Evolutionary conservation across 179 eudicot genomes (phyloP).

Genomic region (Amaranthus tricolor): DNA sequence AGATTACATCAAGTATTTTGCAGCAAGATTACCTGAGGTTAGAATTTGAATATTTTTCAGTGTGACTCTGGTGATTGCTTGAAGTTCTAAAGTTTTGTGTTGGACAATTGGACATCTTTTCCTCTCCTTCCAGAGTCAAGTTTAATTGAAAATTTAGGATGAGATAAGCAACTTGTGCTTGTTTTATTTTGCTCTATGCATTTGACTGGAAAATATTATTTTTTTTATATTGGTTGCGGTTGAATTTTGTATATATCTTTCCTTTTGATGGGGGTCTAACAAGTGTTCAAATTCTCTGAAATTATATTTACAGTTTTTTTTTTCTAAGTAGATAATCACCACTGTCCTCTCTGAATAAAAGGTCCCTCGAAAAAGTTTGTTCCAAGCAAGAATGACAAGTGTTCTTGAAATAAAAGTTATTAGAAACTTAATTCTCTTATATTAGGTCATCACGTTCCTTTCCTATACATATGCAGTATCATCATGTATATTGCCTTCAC

Average conservation of each 20-base stretch:
- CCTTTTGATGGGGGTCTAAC: not conserved
- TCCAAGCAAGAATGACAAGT: not conserved
- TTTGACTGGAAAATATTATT: not conserved
- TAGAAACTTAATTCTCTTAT: not conserved
- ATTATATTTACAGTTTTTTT: not conserved
- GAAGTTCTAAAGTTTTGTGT: not conserved
- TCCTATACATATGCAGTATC: not conserved
- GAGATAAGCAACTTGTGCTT: not conserved
- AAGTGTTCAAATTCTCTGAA: not conserved
- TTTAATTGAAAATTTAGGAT: not conserved
- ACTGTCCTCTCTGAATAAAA: not conserved
- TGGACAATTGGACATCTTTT: too few species aligned
- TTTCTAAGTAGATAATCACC: not conserved
- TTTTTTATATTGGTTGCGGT: not conserved
- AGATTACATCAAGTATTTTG: slow-evolving; percentile 87
- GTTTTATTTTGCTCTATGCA: not conserved
- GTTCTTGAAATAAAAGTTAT: not conserved
- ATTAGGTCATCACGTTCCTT: not conserved
- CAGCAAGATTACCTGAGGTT: slow-evolving; percentile 90
- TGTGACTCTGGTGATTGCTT: not conserved
- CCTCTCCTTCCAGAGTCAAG: not conserved
- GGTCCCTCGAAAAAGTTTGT: not conserved
- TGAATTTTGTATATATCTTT: not conserved
- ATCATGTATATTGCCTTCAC: not conserved
- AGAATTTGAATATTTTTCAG: slow-evolving; percentile 32